Base-by-base conservation (phyloP, 306 rosid species). In the Benincasa hispida region DNA sequence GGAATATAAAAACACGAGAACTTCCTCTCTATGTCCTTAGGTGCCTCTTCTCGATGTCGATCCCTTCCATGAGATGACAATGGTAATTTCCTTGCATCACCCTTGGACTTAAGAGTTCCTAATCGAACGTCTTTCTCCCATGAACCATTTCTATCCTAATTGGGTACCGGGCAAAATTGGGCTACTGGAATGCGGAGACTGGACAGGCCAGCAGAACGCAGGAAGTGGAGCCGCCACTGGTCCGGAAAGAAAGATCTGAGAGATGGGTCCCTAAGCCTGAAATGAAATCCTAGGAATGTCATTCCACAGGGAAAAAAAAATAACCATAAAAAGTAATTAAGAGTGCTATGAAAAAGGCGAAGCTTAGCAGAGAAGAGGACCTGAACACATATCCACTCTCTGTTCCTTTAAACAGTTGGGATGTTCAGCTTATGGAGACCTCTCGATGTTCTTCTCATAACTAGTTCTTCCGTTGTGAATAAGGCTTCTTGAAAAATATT, bases 401-500 rank as follows among this genome's bases (percentile, higher is more conserved):
- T 91, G 97, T 80, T 70, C 79, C n/a, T n/a, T n/a, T n/a, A n/a
- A 58, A 82, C 30, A 35, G 97, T 86, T n/a, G n/a, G n/a, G 84
- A 90, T n/a, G 99, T 78, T 92, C 93, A 8, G 88, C 85, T 85
- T 86, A n/a, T 91, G 85, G 89, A 94, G n/a, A n/a, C n/a, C n/a
- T n/a, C 89, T 94, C n/a, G n/a, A n/a, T 90, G 81, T 86, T 42
- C 60, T 65, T 85, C 77, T 58, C 88, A 81, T 88, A 48, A 72
- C n/a, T 91, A 94, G 77, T 90, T 94, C 76, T 94, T 95, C 82
- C n/a, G n/a, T n/a, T n/a, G n/a, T 82, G 83, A 80, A 94, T 92
- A 63, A n/a, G 97, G 96, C 83, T 79, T 87, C 82, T 73, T 92
- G 86, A 94, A 93, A 87, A 89, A n/a, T 66, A 55, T 79, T 88